Conservation (phyloP, 768 basidiomycete genomes). For the Auricularia sp. region DNA sequence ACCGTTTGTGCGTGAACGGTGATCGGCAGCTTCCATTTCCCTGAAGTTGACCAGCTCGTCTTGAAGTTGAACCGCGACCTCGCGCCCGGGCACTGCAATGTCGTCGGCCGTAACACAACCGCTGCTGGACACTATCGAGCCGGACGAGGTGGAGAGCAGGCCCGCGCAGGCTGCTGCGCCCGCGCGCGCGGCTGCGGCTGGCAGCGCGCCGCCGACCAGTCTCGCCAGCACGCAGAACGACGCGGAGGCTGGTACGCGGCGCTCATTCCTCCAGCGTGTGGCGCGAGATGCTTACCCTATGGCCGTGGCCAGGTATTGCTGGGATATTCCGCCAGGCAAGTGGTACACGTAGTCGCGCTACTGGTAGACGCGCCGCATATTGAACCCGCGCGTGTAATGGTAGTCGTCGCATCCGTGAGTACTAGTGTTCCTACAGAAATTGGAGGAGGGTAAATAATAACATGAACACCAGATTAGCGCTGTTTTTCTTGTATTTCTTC, state of each 20-base stretch:
- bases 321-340: conserved; percentile 70
- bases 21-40: neutral
- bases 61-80: neutral
- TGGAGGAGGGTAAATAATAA: too few relatives aligned
- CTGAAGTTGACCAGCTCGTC: neutral
- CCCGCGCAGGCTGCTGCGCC: conserved; percentile 16
- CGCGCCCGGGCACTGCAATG: neutral
- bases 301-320: conserved; percentile 43
- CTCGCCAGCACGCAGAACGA: conserved; percentile 51
- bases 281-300: conserved; percentile 1
- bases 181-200: conserved; percentile 36
- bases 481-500: conserved; percentile 88
- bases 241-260: conserved; percentile 61
- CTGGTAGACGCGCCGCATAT: neutral
- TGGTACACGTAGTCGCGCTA: neutral
- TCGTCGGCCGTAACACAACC: conserved; percentile 46
- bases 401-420: conserved; percentile 57
- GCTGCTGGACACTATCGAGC: conserved; percentile 70
- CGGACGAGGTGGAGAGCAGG: conserved; percentile 51
- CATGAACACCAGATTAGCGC: conserved; percentile 35
- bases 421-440: too few relatives aligned
- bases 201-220: conserved; percentile 32
- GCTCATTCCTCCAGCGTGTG: neutral
- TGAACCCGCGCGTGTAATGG: conserved; percentile 1
- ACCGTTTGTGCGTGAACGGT: neutral